A percentile compares a stretch with the other conserved stretches of the same genome.
These are phyloP conservation scores for Yamadazyma buinensis DNA, from an alignment of 1,139 yeast species.

Conservation along the genomic window DNA sequence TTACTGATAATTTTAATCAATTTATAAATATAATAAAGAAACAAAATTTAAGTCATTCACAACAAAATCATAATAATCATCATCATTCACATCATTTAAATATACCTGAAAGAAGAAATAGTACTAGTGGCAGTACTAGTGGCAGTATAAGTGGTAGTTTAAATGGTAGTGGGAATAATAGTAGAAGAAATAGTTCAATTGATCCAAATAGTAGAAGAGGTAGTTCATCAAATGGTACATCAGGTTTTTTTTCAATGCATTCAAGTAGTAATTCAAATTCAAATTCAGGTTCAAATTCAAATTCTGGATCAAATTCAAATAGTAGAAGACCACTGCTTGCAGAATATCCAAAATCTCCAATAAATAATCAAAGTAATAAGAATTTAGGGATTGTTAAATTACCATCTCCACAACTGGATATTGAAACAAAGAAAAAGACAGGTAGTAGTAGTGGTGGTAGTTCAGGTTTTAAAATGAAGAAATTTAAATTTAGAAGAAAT, in stretches of 20 bases:
- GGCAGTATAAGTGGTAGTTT: no score
- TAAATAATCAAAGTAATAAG: constrained; percentile 8
- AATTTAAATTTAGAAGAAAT: constrained; percentile 23
- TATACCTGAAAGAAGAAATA: no score
- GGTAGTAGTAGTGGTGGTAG: no score
- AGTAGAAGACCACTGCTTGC: constrained; percentile 5
- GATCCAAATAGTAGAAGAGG: constrained; percentile 9
- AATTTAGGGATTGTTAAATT: constrained; percentile 9
- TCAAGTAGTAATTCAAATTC: constrained; percentile 1
- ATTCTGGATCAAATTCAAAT: constrained; percentile 2
- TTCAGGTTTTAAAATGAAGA: constrained; percentile 20
- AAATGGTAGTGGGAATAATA: constrained; percentile 1
- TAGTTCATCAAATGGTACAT: constrained; percentile 6
- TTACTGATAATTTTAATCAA: constrained; percentile 32
- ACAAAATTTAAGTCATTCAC: constrained; percentile 6
- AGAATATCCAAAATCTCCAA: constrained; percentile 16
- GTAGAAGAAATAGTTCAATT: constrained; percentile 7
- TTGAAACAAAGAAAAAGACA: constrained; percentile 13
- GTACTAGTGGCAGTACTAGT: no score
- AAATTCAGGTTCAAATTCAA: not conserved
- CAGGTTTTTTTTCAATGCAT: not conserved
- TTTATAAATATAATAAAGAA: constrained; percentile 21
- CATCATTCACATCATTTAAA: not conserved
- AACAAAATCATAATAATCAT: not conserved
- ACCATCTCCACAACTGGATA: constrained; percentile 16